Evolutionary conservation across 2,329 filamentous ascomycete genomes (phyloP).

Genomic region (Keithomyces neogunnii): DNA sequence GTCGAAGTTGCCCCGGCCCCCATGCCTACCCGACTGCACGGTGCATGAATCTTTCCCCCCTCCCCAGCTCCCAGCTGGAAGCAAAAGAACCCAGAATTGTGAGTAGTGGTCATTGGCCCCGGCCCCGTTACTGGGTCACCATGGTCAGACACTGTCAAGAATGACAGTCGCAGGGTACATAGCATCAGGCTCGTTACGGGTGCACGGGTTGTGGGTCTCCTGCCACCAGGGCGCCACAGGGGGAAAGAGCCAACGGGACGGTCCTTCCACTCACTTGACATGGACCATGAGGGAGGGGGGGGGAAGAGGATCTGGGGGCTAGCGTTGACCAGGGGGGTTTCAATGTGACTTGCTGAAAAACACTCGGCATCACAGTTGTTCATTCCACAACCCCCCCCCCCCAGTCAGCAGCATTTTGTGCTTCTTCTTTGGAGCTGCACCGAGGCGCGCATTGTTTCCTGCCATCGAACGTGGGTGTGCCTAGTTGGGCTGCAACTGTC

Average conservation of each 20-base stretch:
- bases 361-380: background rate
- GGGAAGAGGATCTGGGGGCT: too few relatives aligned
- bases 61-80: background rate
- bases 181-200: background rate
- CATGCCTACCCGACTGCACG: background rate
- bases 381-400: background rate
- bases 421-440: background rate
- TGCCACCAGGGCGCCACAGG: background rate
- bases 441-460: background rate
- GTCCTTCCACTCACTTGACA: background rate
- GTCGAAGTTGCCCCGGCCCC: background rate
- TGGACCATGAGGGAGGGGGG: background rate
- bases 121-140: too few relatives aligned
- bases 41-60: background rate
- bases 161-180: too few relatives aligned
- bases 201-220: conserved; percentile 6
- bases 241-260: conserved; percentile 1
- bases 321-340: too few relatives aligned
- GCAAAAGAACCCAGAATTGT: background rate
- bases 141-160: too few relatives aligned
- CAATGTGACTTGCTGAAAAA: too few relatives aligned
- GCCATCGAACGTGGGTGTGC: background rate
- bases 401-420: background rate
- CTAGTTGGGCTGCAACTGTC: background rate
- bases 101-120: too few relatives aligned